A percentile compares a stretch with the other conserved stretches of the same genome.
phyloP scores from a whole-genome alignment of 176 grass and related monocot genomes.

The Echinochloa phyllopogon region DNA sequence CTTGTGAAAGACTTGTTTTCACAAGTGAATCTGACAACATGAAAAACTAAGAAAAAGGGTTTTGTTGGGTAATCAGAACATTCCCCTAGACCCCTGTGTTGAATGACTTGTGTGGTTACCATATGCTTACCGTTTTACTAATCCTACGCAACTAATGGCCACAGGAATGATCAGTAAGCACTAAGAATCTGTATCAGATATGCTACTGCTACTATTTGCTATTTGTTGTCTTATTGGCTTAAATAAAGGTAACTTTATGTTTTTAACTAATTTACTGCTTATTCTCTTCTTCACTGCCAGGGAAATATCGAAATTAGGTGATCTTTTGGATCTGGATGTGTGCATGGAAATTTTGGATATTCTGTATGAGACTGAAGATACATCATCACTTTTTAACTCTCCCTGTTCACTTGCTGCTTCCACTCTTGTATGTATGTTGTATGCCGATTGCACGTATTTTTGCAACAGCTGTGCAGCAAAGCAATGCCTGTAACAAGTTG shows the following conservation, averaged over 20 bases:
- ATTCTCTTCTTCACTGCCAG: slow-evolving; percentile 46
- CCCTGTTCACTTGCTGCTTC: slow-evolving; percentile 77
- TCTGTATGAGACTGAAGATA: slow-evolving; percentile 82
- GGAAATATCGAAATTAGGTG: slow-evolving; percentile 81
- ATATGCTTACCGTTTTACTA: not conserved
- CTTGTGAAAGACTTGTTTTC: not conserved
- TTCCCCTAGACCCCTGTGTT: not conserved
- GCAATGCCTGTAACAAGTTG: not conserved
- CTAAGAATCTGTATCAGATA: not conserved
- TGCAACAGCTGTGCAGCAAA: slow-evolving; percentile 15
- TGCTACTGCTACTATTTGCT: slow-evolving; percentile 19
- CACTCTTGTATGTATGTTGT: slow-evolving; percentile 70
- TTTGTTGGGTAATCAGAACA: not conserved
- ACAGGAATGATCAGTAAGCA: not conserved
- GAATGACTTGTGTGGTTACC: not conserved
- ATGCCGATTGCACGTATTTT: slow-evolving; percentile 7
- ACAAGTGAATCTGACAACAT: not conserved
- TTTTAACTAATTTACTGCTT: slow-evolving; percentile 7
- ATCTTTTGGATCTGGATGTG: slow-evolving; percentile 63
- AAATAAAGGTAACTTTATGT: not conserved
- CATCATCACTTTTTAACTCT: slow-evolving; percentile 63
- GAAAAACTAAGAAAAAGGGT: not conserved
- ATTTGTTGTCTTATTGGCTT: slow-evolving; percentile 27
- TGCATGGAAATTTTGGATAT: slow-evolving; percentile 96
- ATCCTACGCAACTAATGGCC: not conserved